Evolutionary conservation across 441 rosid genomes (phyloP).

Genomic region (Pelargonium fulgidum): DNA sequence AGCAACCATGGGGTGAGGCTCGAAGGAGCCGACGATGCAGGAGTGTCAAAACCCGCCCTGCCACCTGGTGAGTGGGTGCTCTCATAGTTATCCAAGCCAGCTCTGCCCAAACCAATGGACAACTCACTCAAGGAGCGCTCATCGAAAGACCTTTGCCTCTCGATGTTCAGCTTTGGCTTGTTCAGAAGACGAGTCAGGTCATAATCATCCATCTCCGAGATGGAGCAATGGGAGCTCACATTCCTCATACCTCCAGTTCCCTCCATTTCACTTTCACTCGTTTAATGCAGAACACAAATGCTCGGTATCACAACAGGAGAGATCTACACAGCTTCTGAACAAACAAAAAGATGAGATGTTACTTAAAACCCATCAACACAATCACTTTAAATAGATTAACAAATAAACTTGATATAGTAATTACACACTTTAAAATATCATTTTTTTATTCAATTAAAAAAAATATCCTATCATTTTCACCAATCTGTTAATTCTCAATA

Average conservation of each 20-base stretch:
- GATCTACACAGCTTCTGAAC: background rate
- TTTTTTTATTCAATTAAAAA: background rate
- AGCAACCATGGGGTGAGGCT: slow-evolving; percentile 53
- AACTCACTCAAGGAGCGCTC: slow-evolving; percentile 47
- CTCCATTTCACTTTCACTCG: background rate
- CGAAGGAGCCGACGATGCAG: slow-evolving; percentile 39
- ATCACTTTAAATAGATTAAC: background rate
- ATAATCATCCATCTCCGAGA: slow-evolving; percentile 41
- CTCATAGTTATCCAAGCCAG: slow-evolving; percentile 37
- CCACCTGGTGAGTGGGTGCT: slow-evolving; percentile 44
- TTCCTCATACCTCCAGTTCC: slow-evolving; percentile 4
- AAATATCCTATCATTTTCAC: background rate
- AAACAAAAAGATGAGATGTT: background rate
- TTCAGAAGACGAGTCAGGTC: slow-evolving; percentile 56
- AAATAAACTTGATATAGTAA: background rate
- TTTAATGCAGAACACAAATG: background rate
- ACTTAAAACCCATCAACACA: background rate
- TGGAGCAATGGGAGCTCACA: slow-evolving; percentile 1
- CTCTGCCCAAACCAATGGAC: slow-evolving; percentile 20
- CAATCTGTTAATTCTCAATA: background rate
- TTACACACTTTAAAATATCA: background rate
- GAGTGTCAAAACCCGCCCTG: slow-evolving; percentile 58
- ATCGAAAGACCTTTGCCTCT: slow-evolving; percentile 63
- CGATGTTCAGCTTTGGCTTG: slow-evolving; percentile 60
- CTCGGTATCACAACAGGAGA: background rate